phyloP scores from a whole-genome alignment of 2,329 filamentous ascomycete species.

The Aspergillus hortae region DNA sequence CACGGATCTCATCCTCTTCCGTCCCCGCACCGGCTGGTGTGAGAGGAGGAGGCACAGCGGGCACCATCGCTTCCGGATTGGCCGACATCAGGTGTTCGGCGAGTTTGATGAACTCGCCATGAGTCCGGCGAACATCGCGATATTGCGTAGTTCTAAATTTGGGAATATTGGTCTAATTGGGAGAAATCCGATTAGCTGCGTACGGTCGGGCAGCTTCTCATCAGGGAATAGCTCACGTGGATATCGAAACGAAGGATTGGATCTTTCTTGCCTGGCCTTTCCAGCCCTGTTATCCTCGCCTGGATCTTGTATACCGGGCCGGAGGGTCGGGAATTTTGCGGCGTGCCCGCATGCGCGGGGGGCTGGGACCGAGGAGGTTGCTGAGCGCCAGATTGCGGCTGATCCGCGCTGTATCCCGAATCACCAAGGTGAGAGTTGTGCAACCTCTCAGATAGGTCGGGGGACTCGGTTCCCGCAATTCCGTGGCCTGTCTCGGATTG shows the following conservation, averaged over 20 bases:
- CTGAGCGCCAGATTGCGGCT: constrained; percentile 41
- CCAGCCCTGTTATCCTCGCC: constrained; percentile 89
- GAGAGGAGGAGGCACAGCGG: constrained; percentile 88
- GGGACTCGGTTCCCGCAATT: constrained; percentile 34
- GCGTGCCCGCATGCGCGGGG: constrained; percentile 29
- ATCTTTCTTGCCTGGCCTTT: constrained; percentile 92
- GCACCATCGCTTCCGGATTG: constrained; percentile 94
- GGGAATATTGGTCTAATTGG: constrained; percentile 84
- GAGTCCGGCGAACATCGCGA: constrained; percentile 90
- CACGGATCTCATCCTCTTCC: constrained; percentile 86
- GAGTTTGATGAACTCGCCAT: constrained; percentile 96
- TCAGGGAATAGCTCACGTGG: constrained; percentile 62
- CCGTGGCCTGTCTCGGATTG: constrained; percentile 8
- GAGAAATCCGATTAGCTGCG: constrained; percentile 3
- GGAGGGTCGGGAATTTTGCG: constrained; percentile 40
- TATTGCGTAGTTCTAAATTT: constrained; percentile 98
- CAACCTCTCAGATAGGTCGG: constrained; percentile 42
- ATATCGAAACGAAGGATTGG: constrained; percentile 93
- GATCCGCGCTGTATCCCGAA: constrained; percentile 22
- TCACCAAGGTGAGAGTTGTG: constrained; percentile 40
- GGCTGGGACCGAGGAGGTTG: constrained; percentile 45
- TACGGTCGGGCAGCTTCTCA: background rate
- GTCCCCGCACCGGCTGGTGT: constrained; percentile 93
- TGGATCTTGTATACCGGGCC: constrained; percentile 79
- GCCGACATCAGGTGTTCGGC: constrained; percentile 92